Percentiles rank a stretch among this genome's conserved stretches.
Conservation (phyloP, 2,329 filamentous ascomycete species). For the Exophiala xenobiotica region DNA sequence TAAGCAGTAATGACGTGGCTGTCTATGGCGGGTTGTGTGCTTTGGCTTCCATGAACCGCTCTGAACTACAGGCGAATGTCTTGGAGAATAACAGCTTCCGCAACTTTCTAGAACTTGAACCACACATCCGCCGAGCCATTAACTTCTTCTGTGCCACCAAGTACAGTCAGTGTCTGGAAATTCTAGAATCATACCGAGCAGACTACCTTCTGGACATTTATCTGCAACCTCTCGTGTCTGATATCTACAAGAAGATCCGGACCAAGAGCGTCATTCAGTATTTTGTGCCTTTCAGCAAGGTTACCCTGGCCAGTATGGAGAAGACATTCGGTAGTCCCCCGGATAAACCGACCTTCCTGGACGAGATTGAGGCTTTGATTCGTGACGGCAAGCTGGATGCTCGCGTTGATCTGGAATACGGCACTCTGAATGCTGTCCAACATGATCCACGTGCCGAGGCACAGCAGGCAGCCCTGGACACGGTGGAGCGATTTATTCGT, state of each 20-base stretch:
- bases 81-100: constrained; percentile 81
- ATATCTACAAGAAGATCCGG: constrained; percentile 72
- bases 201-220: constrained; percentile 93
- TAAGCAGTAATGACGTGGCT: constrained; percentile 83
- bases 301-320: constrained; percentile 76
- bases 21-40: constrained; percentile 89
- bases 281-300: constrained; percentile 83
- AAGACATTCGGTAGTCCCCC: constrained; percentile 66
- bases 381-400: constrained; percentile 68
- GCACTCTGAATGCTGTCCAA: constrained; percentile 71
- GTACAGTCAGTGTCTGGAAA: constrained; percentile 79
- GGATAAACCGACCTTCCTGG: constrained; percentile 35
- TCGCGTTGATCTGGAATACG: constrained; percentile 79
- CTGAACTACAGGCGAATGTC: constrained; percentile 70
- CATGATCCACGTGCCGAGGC: constrained; percentile 66
- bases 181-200: constrained; percentile 74
- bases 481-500: constrained; percentile 69
- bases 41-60: constrained; percentile 82
- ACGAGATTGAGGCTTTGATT: constrained; percentile 78
- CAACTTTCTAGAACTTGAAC: constrained; percentile 84
- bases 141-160: constrained; percentile 85
- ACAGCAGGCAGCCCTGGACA: constrained; percentile 67
- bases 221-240: constrained; percentile 69
- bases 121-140: constrained; percentile 89
- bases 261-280: constrained; percentile 93